Evolutionary conservation across 495 filamentous ascomycete species (phyloP).

Genomic region (Pyrenopolyporus hunteri): DNA sequence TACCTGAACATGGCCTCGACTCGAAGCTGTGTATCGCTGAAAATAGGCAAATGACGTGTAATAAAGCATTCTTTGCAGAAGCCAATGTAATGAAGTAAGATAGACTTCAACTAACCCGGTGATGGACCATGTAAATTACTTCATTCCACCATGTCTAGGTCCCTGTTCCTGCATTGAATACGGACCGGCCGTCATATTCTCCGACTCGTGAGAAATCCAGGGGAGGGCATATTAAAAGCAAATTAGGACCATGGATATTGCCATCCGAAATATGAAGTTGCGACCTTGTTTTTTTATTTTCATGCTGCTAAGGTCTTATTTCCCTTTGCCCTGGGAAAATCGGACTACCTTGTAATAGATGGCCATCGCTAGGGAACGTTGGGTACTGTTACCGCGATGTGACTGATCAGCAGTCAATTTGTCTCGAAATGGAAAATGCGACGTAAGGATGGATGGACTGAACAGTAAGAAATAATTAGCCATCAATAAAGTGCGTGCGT

Average conservation of each 20-base stretch:
- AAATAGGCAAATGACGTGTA: conserved; percentile 35
- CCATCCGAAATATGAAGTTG: conserved; percentile 36
- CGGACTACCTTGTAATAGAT: conserved; percentile 23
- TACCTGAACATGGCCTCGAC: conserved; percentile 15
- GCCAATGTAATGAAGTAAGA: conserved; percentile 22
- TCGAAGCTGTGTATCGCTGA: conserved; percentile 19
- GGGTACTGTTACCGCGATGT: conserved; percentile 19
- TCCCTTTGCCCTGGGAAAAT: conserved; percentile 19
- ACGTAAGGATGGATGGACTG: conserved; percentile 18
- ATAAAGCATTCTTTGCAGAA: conserved; percentile 36
- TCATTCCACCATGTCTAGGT: conserved; percentile 35
- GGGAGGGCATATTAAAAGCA: conserved; percentile 36
- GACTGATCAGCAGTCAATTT: conserved; percentile 36
- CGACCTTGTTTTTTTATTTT: conserved; percentile 18
- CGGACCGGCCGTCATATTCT: conserved; percentile 26
- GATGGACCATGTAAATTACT: conserved; percentile 29
- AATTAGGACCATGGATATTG: conserved; percentile 36
- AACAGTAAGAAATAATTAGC: conserved; percentile 17
- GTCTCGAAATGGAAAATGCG: conserved; percentile 29
- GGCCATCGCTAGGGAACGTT: conserved; percentile 7
- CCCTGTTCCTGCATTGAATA: conserved; percentile 38
- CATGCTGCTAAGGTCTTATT: conserved; percentile 14
- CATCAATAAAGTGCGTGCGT: conserved; percentile 12
- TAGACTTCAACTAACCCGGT: conserved; percentile 22
- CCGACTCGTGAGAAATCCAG: conserved; percentile 25